phyloP scores from a whole-genome alignment of 2,329 filamentous ascomycete species.

The Ceratocystis smalleyi region DNA sequence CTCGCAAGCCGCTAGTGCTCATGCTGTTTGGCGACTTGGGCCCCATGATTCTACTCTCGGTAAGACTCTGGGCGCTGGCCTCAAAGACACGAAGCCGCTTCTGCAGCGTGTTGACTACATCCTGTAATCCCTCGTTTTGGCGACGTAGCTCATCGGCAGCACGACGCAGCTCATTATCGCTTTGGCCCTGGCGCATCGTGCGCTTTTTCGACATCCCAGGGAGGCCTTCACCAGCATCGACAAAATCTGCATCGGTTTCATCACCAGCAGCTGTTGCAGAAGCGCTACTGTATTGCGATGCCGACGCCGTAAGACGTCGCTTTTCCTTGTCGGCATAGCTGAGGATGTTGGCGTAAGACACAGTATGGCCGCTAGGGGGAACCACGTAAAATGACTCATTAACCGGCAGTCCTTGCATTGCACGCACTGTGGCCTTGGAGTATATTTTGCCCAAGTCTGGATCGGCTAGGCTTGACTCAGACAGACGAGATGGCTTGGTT shows the following conservation, averaged over 20 bases:
- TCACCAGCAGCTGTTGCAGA: constrained; percentile 31
- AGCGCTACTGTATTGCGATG: constrained; percentile 30
- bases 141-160: constrained; percentile 61
- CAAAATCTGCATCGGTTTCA: constrained; percentile 72
- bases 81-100: constrained; percentile 87
- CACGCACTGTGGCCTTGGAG: constrained; percentile 68
- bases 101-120: constrained; percentile 71
- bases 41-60: constrained; percentile 59
- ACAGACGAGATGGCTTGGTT: constrained; percentile 7
- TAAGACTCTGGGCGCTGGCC: constrained; percentile 74
- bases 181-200: constrained; percentile 29
- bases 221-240: constrained; percentile 57
- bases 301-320: constrained; percentile 40
- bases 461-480: constrained; percentile 26
- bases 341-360: constrained; percentile 83
- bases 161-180: constrained; percentile 44
- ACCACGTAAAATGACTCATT: constrained; percentile 87
- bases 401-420: constrained; percentile 55
- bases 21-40: constrained; percentile 36
- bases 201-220: constrained; percentile 19
- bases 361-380: constrained; percentile 75
- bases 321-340: constrained; percentile 53
- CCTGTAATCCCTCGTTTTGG: constrained; percentile 75
- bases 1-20: constrained; percentile 15
- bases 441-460: constrained; percentile 74